Evolutionary conservation across 148 eudicot species (phyloP).

Genomic region (Camellia granthamiana): DNA sequence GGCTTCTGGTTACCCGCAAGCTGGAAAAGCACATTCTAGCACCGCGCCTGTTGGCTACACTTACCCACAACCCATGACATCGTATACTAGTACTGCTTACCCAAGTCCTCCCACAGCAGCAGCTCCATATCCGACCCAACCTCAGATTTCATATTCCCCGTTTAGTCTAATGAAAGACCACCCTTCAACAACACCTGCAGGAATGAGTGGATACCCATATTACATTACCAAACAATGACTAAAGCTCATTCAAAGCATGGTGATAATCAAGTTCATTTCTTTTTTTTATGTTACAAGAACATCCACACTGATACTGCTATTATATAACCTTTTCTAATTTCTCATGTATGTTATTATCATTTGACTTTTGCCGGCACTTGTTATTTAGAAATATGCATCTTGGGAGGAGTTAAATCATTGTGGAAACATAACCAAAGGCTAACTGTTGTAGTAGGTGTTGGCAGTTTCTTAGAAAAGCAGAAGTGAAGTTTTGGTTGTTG

Average conservation of each 20-base stretch:
- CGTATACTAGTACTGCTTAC: conserved; percentile 38
- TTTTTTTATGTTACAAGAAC: not conserved
- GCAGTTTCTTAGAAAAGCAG: not conserved
- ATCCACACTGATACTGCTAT: not conserved
- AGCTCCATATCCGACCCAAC: conserved; percentile 32
- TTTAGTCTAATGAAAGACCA: conserved; percentile 31
- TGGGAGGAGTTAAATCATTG: not conserved
- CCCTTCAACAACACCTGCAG: conserved; percentile 26
- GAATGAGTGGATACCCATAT: conserved; percentile 44
- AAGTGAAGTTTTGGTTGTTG: conserved; percentile 1
- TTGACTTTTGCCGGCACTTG: not conserved
- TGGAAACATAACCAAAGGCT: not conserved
- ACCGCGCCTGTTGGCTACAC: conserved; percentile 33
- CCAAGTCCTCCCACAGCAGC: conserved; percentile 33
- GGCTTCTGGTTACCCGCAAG: conserved; percentile 35
- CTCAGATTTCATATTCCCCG: conserved; percentile 39
- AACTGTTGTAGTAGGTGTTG: not conserved
- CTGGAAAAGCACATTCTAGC: conserved; percentile 25
- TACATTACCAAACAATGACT: conserved; percentile 38
- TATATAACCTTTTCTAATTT: not conserved
- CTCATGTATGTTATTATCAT: not conserved
- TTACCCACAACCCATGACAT: conserved; percentile 36
- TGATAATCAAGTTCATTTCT: not conserved
- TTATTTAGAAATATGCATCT: not conserved
- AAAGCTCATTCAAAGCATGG: not conserved